A percentile compares a stretch with the other conserved stretches of the same genome.
Conservation (phyloP, 352 stramenopile species). For the Achlya hypogyna region DNA sequence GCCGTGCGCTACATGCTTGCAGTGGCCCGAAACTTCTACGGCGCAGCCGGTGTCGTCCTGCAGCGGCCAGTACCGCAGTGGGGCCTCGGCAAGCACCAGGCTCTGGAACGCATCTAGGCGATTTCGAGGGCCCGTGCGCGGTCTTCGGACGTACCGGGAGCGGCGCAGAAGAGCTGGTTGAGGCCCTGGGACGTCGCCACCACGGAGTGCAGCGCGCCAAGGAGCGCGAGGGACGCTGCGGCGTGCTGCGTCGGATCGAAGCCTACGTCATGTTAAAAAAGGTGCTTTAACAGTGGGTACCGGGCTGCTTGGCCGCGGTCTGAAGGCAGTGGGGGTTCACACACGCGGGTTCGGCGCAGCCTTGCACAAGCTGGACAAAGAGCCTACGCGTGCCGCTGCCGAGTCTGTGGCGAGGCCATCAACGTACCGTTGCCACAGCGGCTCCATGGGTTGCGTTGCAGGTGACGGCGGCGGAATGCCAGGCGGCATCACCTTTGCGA, state of each 20-base stretch:
- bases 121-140: no score
- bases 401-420: constrained; percentile 2
- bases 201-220: background rate
- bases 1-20: background rate
- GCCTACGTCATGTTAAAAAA: background rate
- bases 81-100: background rate
- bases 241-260: constrained; percentile 7
- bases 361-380: background rate
- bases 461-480: no score
- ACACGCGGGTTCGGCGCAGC: background rate
- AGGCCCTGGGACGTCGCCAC: background rate
- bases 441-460: background rate
- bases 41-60: background rate
- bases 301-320: background rate
- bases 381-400: background rate
- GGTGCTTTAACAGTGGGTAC: background rate
- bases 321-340: constrained; percentile 12
- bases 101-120: no score
- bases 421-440: background rate
- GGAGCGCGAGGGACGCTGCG: background rate
- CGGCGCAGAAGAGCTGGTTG: background rate
- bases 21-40: constrained; percentile 9
- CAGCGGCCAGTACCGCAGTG: constrained; percentile 7
- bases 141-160: no score
- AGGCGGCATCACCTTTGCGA: no score